A percentile compares a stretch with the other conserved stretches of the same genome.
Evolutionary conservation across 2,329 filamentous ascomycete genomes (phyloP).

Genomic region (Aureobasidium sp.): DNA sequence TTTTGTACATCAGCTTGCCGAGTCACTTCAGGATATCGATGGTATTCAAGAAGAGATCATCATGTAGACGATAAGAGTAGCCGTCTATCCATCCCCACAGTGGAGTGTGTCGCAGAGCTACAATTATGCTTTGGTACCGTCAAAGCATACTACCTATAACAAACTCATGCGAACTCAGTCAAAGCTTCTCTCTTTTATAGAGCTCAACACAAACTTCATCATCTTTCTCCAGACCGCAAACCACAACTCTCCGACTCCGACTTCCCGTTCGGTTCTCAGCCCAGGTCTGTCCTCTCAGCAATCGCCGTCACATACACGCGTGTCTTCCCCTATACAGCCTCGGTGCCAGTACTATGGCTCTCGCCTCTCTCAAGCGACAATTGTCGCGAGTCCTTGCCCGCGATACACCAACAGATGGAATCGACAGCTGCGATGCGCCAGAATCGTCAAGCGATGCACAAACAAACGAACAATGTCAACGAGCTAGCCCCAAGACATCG

Average conservation of each 20-base stretch:
- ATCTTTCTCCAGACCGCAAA: neutral
- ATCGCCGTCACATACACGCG: neutral
- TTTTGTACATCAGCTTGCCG: slow-evolving; percentile 35
- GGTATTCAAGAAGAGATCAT: slow-evolving; percentile 17
- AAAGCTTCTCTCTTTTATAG: neutral
- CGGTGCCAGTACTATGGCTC: neutral
- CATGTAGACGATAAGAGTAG: neutral
- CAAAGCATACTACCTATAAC: slow-evolving; percentile 7
- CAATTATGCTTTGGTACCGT: neutral
- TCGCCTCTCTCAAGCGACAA: neutral
- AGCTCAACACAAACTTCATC: neutral
- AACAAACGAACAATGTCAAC: neutral
- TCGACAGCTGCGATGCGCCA: neutral
- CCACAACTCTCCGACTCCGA: neutral
- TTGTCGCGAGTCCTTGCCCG: neutral
- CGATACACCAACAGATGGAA: neutral
- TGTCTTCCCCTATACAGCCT: neutral
- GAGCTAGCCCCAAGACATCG: neutral
- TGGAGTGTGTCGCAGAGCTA: too few relatives aligned
- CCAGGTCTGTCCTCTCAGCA: too few relatives aligned
- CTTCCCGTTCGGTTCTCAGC: neutral
- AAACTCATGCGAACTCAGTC: neutral
- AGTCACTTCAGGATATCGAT: slow-evolving; percentile 22
- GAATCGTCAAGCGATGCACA: neutral
- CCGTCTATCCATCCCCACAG: neutral